Conservation (phyloP, 2,329 filamentous ascomycete species). For the Fusarium newnesense region DNA sequence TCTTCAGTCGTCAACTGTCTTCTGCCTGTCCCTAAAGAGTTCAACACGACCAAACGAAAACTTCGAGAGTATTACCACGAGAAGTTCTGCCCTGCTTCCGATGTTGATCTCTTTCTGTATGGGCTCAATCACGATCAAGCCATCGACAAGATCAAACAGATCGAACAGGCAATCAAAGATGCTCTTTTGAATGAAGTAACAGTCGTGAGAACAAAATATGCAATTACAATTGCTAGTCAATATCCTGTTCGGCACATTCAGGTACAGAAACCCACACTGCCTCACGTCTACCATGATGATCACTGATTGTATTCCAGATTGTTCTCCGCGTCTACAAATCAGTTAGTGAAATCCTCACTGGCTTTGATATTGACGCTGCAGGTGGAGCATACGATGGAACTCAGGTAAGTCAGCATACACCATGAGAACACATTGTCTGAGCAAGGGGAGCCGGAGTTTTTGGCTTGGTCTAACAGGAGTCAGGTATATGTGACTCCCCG, state of each 20-base stretch:
- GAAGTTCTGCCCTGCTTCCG: slow-evolving; percentile 82
- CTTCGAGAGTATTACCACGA: slow-evolving; percentile 83
- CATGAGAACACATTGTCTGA: neutral
- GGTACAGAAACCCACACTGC: slow-evolving; percentile 45
- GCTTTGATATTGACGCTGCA: slow-evolving; percentile 88
- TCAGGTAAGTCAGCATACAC: slow-evolving; percentile 64
- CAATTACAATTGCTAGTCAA: slow-evolving; percentile 85
- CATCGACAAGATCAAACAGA: slow-evolving; percentile 84
- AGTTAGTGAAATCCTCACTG: slow-evolving; percentile 84
- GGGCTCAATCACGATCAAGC: slow-evolving; percentile 81
- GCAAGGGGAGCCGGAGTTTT: neutral
- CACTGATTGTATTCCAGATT: slow-evolving; percentile 62
- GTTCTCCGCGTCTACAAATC: slow-evolving; percentile 88
- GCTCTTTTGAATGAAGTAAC: slow-evolving; percentile 85
- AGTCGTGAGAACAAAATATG: slow-evolving; percentile 85
- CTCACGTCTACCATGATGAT: neutral
- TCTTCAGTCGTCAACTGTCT: slow-evolving; percentile 84
- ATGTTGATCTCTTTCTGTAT: slow-evolving; percentile 89
- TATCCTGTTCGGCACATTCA: slow-evolving; percentile 85
- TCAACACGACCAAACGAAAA: slow-evolving; percentile 69
- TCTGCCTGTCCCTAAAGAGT: slow-evolving; percentile 73
- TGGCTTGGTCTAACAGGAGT: neutral
- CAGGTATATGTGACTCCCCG: slow-evolving; percentile 84
- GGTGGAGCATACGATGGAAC: slow-evolving; percentile 83
- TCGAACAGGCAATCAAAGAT: slow-evolving; percentile 79